Evolutionary conservation across 257 asterid genomes (phyloP).

Genomic region (Phtheirospermum japonicum): DNA sequence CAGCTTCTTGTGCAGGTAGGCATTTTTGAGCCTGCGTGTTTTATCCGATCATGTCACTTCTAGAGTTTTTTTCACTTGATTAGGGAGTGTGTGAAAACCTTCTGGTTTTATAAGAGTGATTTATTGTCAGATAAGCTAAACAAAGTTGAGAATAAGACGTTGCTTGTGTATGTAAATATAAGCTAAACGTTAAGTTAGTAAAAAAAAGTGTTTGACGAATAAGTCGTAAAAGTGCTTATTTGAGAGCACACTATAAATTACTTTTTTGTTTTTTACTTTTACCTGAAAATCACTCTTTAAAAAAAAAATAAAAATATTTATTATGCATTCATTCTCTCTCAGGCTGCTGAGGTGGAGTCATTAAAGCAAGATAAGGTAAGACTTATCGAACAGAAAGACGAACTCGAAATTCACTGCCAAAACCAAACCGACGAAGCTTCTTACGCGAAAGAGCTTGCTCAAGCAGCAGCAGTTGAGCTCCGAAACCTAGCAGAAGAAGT

Average conservation of each 20-base stretch:
- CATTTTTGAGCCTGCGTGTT: conserved; percentile 14
- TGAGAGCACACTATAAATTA: not conserved
- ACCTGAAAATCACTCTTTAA: no score
- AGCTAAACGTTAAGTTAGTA: not conserved
- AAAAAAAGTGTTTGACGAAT: not conserved
- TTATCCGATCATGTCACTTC: not conserved
- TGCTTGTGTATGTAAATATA: not conserved
- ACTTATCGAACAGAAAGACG: conserved; percentile 57
- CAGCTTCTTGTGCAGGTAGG: conserved; percentile 59
- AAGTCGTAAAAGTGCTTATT: not conserved
- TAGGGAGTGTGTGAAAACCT: not conserved
- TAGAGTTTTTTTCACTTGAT: conserved; percentile 4
- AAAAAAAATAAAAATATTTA: not conserved
- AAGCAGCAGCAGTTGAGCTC: conserved; percentile 87
- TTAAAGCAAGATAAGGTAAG: conserved; percentile 64
- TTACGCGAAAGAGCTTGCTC: conserved; percentile 78
- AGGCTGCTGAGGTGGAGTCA: conserved; percentile 78
- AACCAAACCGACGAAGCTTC: conserved; percentile 68
- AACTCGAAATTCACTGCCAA: conserved; percentile 53
- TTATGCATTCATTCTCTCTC: conserved; percentile 19
- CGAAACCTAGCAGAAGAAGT: conserved; percentile 80
- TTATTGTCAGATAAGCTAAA: not conserved
- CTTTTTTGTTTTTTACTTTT: not conserved
- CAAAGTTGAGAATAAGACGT: not conserved
- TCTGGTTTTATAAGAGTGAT: not conserved